phyloP scores from a whole-genome alignment of 176 grass and related monocot genomes.

The Musa acuminata region DNA sequence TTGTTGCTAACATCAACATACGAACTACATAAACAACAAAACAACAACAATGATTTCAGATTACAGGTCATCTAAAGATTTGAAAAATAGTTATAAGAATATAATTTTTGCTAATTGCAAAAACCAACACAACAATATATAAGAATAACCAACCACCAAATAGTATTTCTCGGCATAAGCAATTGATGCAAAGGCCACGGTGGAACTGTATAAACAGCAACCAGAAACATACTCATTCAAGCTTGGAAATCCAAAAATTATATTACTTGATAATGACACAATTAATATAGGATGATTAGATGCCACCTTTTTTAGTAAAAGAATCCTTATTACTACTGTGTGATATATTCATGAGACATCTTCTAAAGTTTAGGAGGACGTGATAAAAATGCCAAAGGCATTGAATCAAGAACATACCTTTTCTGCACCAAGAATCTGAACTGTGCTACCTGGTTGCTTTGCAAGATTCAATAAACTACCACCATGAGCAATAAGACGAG shows the following conservation, averaged over 20 bases:
- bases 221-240: too few relatives aligned
- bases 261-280: too few relatives aligned
- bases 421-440: conserved; percentile 94
- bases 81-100: neutral
- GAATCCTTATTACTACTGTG: neutral
- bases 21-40: neutral
- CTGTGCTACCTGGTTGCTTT: conserved; percentile 86
- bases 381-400: neutral
- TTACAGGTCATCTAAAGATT: neutral
- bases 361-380: neutral
- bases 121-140: neutral
- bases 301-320: neutral
- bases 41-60: neutral
- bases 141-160: neutral
- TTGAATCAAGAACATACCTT: conserved; percentile 37
- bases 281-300: too few relatives aligned
- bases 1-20: too few relatives aligned
- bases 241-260: too few relatives aligned
- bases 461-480: conserved; percentile 86
- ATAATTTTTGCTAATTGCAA: neutral
- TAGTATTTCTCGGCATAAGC: too few relatives aligned
- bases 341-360: neutral
- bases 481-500: conserved; percentile 86
- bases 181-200: too few relatives aligned
- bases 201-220: too few relatives aligned